Percentiles rank a stretch among this genome's conserved stretches.
Evolutionary conservation across 2,329 filamentous ascomycete species (phyloP).

Genomic region (Phialophora verrucosa): DNA sequence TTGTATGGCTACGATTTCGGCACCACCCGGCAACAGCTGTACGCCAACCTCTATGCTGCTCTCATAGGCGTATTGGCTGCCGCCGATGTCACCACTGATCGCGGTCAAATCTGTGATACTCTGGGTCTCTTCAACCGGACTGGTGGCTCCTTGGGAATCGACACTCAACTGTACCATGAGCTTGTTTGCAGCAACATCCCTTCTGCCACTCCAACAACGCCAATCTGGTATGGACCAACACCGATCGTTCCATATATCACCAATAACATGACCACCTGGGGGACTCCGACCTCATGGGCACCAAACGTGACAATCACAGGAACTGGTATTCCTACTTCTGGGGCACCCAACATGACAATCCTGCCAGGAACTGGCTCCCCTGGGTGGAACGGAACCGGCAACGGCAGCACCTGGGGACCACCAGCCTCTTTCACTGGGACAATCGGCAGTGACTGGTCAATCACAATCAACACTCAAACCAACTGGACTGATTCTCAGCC

Average conservation of each 20-base stretch:
- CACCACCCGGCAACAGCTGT: constrained; percentile 27
- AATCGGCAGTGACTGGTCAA: constrained; percentile 25
- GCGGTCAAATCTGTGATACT: constrained; percentile 31
- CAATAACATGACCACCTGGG: constrained; percentile 29
- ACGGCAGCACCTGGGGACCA: constrained; percentile 24
- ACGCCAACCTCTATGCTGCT: constrained; percentile 30
- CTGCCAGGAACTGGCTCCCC: not conserved
- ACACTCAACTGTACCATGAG: constrained; percentile 27
- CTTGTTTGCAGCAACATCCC: constrained; percentile 30
- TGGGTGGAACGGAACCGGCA: constrained; percentile 12
- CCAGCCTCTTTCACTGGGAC: constrained; percentile 22
- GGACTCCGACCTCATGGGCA: constrained; percentile 19
- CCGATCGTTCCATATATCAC: constrained; percentile 19
- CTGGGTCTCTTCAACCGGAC: constrained; percentile 34
- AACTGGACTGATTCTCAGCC: constrained; percentile 18
- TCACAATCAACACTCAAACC: constrained; percentile 16
- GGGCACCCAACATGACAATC: constrained; percentile 2
- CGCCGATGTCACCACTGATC: constrained; percentile 29
- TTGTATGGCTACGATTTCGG: constrained; percentile 32
- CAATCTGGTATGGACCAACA: constrained; percentile 22
- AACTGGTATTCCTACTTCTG: not conserved
- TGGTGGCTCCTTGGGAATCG: constrained; percentile 30
- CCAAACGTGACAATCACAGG: constrained; percentile 8
- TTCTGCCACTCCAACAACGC: constrained; percentile 19
- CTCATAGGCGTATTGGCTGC: constrained; percentile 32